These are phyloP conservation scores for Arthrobotrys megalospora DNA, from an alignment of 2,329 filamentous ascomycete genomes.

Conservation along the genomic window DNA sequence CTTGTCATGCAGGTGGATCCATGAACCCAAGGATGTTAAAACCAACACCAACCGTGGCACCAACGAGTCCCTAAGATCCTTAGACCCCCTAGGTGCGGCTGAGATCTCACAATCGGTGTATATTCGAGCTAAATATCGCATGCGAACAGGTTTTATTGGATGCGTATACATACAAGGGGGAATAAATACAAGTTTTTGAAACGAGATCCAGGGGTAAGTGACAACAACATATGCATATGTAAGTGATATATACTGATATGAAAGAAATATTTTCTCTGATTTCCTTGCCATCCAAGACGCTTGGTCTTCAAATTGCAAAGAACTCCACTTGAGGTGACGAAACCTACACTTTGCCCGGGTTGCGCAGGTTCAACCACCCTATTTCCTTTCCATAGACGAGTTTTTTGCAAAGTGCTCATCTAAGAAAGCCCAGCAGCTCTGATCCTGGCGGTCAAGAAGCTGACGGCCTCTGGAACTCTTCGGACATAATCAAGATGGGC, in stretches of 20 bases:
- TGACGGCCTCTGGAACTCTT: conserved; percentile 52
- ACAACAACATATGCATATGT: conserved; percentile 42
- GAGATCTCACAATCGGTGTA: not conserved
- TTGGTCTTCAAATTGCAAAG: conserved; percentile 22
- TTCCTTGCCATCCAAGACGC: conserved; percentile 21
- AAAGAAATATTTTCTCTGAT: conserved; percentile 22
- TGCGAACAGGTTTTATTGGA: conserved; percentile 52
- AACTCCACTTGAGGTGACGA: conserved; percentile 12
- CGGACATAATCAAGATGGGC: conserved; percentile 67
- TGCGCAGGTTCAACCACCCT: conserved; percentile 36
- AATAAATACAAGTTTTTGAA: conserved; percentile 30
- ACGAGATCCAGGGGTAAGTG: conserved; percentile 31
- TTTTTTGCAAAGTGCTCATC: not conserved
- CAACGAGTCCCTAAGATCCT: conserved; percentile 3
- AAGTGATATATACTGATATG: conserved; percentile 26
- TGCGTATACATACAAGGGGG: conserved; percentile 43
- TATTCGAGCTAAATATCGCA: conserved; percentile 20
- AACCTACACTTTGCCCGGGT: conserved; percentile 44
- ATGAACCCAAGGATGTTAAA: too few relatives aligned
- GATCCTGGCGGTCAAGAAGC: conserved; percentile 45
- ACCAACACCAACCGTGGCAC: conserved; percentile 7
- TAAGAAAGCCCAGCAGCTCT: conserved; percentile 42
- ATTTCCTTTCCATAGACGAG: not conserved
- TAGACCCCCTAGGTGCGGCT: conserved; percentile 26
- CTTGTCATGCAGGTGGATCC: not conserved